phyloP scores from a whole-genome alignment of 768 basidiomycete genomes.

The Podaxis pistillaris region DNA sequence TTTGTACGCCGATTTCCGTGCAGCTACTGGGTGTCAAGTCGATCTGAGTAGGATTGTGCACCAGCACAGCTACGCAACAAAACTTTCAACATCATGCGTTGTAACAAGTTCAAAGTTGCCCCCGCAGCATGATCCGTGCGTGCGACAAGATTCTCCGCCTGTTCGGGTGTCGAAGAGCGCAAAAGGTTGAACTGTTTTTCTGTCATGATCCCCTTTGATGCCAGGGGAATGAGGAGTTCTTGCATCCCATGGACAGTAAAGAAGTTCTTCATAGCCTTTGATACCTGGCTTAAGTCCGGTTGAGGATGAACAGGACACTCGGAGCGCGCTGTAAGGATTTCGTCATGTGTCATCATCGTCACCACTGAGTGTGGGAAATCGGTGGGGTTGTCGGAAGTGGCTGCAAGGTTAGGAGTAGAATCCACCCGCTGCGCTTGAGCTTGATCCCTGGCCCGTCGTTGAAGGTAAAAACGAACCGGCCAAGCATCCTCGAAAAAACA shows the following conservation, averaged over 20 bases:
- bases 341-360: neutral
- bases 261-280: slow-evolving; percentile 17
- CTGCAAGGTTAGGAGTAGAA: neutral
- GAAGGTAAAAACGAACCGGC: slow-evolving; percentile 25
- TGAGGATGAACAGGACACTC: slow-evolving; percentile 22
- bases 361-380: neutral
- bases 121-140: neutral
- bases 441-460: slow-evolving; percentile 1
- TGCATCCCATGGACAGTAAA: slow-evolving; percentile 20
- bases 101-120: slow-evolving; percentile 7
- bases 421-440: neutral
- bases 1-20: neutral
- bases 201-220: slow-evolving; percentile 22
- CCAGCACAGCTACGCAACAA: neutral
- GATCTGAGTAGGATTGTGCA: neutral
- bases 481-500: slow-evolving; percentile 21
- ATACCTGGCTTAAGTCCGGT: slow-evolving; percentile 11
- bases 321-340: neutral
- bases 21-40: neutral
- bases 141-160: slow-evolving; percentile 4
- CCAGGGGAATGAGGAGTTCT: slow-evolving; percentile 27
- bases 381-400: neutral
- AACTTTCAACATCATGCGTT: slow-evolving; percentile 5
- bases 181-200: slow-evolving; percentile 21
- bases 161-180: slow-evolving; percentile 3